These are phyloP conservation scores for Lasiosphaeris hirsuta DNA, from an alignment of 495 filamentous ascomycete species.

Conservation along the genomic window DNA sequence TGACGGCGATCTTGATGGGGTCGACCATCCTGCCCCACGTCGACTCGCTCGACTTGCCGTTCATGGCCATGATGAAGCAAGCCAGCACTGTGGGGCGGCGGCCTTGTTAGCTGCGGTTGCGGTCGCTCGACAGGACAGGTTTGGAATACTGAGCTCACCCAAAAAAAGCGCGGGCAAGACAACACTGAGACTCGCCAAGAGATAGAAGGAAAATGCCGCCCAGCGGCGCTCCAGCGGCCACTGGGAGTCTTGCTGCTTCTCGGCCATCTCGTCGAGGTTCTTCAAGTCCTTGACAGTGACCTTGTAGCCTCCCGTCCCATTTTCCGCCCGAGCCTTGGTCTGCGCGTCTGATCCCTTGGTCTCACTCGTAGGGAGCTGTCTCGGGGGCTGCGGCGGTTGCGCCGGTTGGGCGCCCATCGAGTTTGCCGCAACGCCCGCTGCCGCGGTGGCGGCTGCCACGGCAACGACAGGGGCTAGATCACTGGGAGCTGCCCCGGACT, in stretches of 20 bases:
- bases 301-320: slow-evolving; percentile 1
- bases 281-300: slow-evolving; percentile 10
- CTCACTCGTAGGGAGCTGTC: neutral
- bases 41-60: slow-evolving; percentile 1
- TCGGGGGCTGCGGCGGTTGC: neutral
- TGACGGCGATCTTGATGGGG: slow-evolving; percentile 15
- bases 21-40: slow-evolving; percentile 6
- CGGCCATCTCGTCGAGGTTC: slow-evolving; percentile 6
- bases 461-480: neutral
- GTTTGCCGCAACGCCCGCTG: neutral
- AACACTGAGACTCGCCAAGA: slow-evolving; percentile 9
- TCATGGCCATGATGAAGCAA: slow-evolving; percentile 5
- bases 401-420: neutral
- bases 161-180: slow-evolving; percentile 1
- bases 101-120: neutral
- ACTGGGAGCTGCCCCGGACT: neutral
- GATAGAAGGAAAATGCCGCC: slow-evolving; percentile 7
- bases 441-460: neutral
- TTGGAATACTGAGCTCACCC: neutral
- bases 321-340: neutral
- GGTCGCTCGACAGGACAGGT: neutral
- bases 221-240: slow-evolving; percentile 4
- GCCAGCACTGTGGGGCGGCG: neutral
- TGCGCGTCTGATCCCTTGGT: neutral
- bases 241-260: neutral